Evolutionary conservation across 257 asterid genomes (phyloP), one percentile per base, ranked within the genome.

Genomic region (Plantago ovata): DNA sequence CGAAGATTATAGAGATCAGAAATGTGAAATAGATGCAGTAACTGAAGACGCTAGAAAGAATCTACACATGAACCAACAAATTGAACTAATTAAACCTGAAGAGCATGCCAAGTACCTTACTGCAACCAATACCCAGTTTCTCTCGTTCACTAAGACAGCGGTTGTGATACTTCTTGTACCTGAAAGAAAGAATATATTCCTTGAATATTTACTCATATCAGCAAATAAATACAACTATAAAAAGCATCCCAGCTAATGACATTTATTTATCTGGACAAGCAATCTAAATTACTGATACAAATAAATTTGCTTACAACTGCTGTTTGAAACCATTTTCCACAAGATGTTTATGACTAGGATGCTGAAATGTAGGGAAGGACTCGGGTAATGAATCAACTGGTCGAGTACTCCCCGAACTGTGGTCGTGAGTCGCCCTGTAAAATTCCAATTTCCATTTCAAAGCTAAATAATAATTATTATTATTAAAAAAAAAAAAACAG

Each of bases 241-340:
- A 53, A 57, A 51, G 33, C 38, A 24, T 60, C 53, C 58, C 42
- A 61, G 53, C 59, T 47, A 51, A 53, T 64, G 38, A 10, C 13
- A 38, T 59, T 22, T 48, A 18, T 45, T 22, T 33, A 55, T 69
- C 23, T 48, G 19, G 47, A 56, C 19, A 20, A 40, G 55, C 46
- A 60, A 50, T 43, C 59, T 38, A 46, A 62, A 56, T 41, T 53
- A 18, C 22, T 20, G 19, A 53, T 28, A 59, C 2, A 56, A 60
- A 20, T 54, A 66, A 58, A 65, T 43, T 57, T 61, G 44, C 98
- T 83, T 84, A 92, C 98, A 73, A 60, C 73, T 85, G 98, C 62
- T 88, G 98, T 65, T 79, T 81, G 84, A 92, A 92, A 51, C 97
- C 98, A 80, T 85, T 85, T 79, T 89, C 97, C 69, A 84, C 85